Base-by-base conservation (phyloP, 108 stramenopile species). In the Nitzschia putrida region DNA sequence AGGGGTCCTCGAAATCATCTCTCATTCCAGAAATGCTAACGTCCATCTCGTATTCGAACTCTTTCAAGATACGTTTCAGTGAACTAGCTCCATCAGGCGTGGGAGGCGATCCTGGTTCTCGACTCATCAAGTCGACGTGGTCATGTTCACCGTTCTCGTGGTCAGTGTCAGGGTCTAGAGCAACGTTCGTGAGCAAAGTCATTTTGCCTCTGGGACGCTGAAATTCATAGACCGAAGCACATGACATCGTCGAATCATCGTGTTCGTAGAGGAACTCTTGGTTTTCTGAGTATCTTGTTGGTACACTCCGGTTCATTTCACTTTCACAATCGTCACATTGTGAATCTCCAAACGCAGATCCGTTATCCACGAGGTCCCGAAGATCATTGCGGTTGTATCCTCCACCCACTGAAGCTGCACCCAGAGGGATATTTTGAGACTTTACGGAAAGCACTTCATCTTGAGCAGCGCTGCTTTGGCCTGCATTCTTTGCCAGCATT, bases 11-110 rank as follows among this genome's bases (percentile, higher is more conserved):
- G 37, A 66, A 50, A 20, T 74, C 65, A 13, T 59, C 34, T 24
- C 2, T 42, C 24, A 68, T 18, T 22, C 40, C 37, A 16, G 22
- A n/a, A n/a, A 68, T 14, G 24, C 25, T 75, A 0, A 51, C 60
- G 23, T 75, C 74, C 50, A 68, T 58, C 57, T 75, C 52, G 8
- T 61, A 61, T 16, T 68, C 74, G 43, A 66, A 75, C 26, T 75
- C 66, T 23, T 68, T 51, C 13, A 75, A 53, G n/a, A 75, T 34
- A 12, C 34, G 34, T 14, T 10, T 6, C 10, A 75, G 54, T 43
- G n/a, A 23, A 23, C 57, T 60, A 18, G 34, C 44, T 8, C 58
- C 57, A 58, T 54, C 60, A n/a, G 45, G 57, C 42, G 16, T 37
- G 5, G 11, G 58, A 12, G 57, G 58, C 14, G 51, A 24, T 26